These are phyloP conservation scores for Aspergillus intermedius DNA, from an alignment of 2,329 filamentous ascomycete species.

Conservation along the genomic window DNA sequence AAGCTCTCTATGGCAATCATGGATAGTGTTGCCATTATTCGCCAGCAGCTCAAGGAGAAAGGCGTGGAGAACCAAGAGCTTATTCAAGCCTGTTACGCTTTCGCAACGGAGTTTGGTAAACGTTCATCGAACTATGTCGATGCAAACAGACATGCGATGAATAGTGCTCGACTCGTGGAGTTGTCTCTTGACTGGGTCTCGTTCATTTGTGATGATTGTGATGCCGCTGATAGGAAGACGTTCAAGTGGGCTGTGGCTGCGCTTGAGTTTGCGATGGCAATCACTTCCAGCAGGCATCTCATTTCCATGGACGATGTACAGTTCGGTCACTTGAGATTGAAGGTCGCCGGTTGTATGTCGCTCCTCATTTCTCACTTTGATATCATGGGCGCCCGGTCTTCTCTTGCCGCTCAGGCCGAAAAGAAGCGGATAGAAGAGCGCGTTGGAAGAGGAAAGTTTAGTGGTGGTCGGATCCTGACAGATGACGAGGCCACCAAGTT, in stretches of 20 bases:
- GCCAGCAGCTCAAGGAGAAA: conserved; percentile 63
- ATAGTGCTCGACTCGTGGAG: conserved; percentile 90
- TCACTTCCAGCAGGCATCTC: conserved; percentile 90
- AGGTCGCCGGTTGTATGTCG: conserved; percentile 96
- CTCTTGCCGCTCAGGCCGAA: conserved; percentile 86
- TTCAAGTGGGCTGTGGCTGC: conserved; percentile 96
- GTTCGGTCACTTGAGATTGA: conserved; percentile 72
- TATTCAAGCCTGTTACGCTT: conserved; percentile 95
- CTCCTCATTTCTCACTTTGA: conserved; percentile 97
- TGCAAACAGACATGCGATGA: conserved; percentile 90
- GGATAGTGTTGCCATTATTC: conserved; percentile 93
- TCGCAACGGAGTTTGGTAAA: conserved; percentile 97
- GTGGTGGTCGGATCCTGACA: conserved; percentile 65
- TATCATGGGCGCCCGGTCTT: conserved; percentile 95
- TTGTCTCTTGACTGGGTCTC: conserved; percentile 94
- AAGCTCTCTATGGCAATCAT: conserved; percentile 97
- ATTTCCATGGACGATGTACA: conserved; percentile 84
- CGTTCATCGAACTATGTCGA: conserved; percentile 94
- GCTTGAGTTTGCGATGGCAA: conserved; percentile 93
- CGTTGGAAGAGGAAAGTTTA: conserved; percentile 68
- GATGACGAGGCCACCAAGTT: conserved; percentile 78
- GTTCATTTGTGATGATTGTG: conserved; percentile 95
- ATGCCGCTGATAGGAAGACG: conserved; percentile 87
- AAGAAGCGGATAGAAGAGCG: conserved; percentile 79
- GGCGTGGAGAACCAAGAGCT: conserved; percentile 87